These are phyloP conservation scores for Coffea canephora DNA, from an alignment of 257 asterid genomes.

Conservation along the genomic window DNA sequence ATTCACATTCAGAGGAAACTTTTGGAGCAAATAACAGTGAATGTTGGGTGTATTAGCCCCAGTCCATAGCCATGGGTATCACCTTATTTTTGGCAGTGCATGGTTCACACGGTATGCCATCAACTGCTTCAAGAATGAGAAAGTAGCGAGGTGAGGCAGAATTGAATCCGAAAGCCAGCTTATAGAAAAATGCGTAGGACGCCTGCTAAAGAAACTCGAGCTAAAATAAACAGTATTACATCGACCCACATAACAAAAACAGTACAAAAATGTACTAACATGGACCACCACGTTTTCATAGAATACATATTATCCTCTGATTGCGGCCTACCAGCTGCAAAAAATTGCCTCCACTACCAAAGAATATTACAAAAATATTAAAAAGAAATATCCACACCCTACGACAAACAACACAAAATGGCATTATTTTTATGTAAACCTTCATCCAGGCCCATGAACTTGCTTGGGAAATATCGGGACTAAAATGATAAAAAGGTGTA, in stretches of 20 bases:
- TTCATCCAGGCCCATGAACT: slow-evolving; percentile 22
- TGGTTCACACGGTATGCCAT: neutral
- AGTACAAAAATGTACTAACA: slow-evolving; percentile 14
- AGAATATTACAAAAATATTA: slow-evolving; percentile 59
- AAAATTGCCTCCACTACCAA: slow-evolving; percentile 62
- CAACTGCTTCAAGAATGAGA: neutral
- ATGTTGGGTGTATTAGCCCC: too few relatives aligned
- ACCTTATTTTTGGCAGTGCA: too few relatives aligned
- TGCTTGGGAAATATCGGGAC: slow-evolving; percentile 5
- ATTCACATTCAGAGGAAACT: too few relatives aligned
- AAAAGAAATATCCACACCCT: slow-evolving; percentile 54
- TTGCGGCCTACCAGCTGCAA: slow-evolving; percentile 72
- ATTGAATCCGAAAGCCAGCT: neutral
- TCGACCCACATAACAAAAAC: neutral
- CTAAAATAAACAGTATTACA: neutral
- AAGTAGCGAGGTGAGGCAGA: neutral
- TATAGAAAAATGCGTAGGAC: too few relatives aligned
- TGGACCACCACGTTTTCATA: slow-evolving; percentile 14
- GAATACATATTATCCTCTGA: slow-evolving; percentile 42
- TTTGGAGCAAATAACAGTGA: too few relatives aligned
- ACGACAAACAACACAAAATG: slow-evolving; percentile 37
- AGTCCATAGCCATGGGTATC: too few relatives aligned
- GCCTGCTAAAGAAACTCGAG: neutral
- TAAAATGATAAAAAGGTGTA: slow-evolving; percentile 3
- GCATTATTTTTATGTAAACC: slow-evolving; percentile 30